Conservation (phyloP, 257 asterid genomes). For the Asclepias syriaca region DNA sequence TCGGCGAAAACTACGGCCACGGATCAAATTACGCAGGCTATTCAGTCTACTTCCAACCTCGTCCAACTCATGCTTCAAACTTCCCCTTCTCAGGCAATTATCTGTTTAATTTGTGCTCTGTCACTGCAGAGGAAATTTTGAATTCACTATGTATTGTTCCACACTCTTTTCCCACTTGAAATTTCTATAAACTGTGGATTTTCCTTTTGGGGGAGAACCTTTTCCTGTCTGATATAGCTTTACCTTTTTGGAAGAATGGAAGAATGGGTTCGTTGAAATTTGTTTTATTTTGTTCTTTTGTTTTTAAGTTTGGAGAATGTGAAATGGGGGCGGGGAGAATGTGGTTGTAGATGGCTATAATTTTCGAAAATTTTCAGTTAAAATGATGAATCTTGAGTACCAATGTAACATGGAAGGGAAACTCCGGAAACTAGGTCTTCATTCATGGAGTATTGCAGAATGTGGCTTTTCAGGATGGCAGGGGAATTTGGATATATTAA, state of each 20-base stretch:
- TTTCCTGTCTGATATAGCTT: background rate
- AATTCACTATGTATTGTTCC: background rate
- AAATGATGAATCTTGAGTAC: background rate
- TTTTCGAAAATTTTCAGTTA: background rate
- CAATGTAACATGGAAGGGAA: background rate
- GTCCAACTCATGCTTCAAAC: constrained; percentile 87
- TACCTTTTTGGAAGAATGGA: background rate
- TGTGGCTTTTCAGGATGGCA: background rate
- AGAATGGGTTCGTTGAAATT: background rate
- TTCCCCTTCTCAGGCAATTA: constrained; percentile 58
- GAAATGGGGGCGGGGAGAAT: background rate
- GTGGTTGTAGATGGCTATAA: background rate
- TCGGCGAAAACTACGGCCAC: constrained; percentile 56
- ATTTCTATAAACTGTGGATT: background rate
- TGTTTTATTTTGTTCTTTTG: background rate
- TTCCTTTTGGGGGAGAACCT: background rate
- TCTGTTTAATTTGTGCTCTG: background rate
- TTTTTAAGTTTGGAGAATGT: background rate
- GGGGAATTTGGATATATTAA: background rate
- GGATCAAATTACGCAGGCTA: constrained; percentile 79
- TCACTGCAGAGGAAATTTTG: background rate
- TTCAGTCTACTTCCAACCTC: constrained; percentile 82
- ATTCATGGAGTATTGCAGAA: background rate
- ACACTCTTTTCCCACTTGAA: background rate
- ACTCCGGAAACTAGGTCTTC: constrained; percentile 1